Evolutionary conservation across 768 basidiomycete genomes (phyloP).

Genomic region (Pleurotus sapidus): DNA sequence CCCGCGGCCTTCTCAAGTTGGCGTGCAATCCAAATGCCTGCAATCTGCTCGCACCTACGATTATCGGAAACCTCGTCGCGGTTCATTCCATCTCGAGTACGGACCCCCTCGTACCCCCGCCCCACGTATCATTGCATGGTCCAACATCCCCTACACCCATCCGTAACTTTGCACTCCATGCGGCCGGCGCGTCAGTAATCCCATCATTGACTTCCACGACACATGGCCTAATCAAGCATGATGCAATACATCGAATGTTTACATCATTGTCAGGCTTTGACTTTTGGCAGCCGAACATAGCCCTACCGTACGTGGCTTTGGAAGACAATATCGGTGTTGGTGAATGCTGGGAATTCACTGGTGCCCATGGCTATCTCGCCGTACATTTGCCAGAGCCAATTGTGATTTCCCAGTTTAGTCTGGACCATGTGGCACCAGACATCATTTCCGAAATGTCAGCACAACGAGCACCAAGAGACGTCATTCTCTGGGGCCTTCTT

Average conservation of each 20-base stretch:
- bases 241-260: not conserved
- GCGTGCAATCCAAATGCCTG: too few relatives aligned
- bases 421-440: not conserved
- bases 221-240: not conserved
- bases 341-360: constrained; percentile 11
- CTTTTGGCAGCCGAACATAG: not conserved
- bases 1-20: too few relatives aligned
- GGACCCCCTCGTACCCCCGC: too few relatives aligned
- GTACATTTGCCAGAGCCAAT: constrained; percentile 5
- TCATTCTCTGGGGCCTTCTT: constrained; percentile 4
- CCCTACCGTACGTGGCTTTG: constrained; percentile 2
- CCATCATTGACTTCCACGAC: constrained; percentile 1
- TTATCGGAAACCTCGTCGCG: too few relatives aligned
- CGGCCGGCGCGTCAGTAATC: not conserved
- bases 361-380: constrained; percentile 6
- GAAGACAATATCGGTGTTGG: constrained; percentile 9
- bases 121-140: too few relatives aligned
- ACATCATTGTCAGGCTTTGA: constrained; percentile 1
- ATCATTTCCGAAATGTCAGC: not conserved
- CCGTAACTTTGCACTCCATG: constrained; percentile 4
- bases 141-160: not conserved
- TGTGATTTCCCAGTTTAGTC: constrained; percentile 1
- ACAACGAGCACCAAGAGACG: not conserved
- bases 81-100: too few relatives aligned
- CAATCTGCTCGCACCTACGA: too few relatives aligned